A percentile compares a stretch with the other conserved stretches of the same genome.
Evolutionary conservation across 192 early-diverging fungal species (phyloP).

Genomic region (Coemansia sp.): DNA sequence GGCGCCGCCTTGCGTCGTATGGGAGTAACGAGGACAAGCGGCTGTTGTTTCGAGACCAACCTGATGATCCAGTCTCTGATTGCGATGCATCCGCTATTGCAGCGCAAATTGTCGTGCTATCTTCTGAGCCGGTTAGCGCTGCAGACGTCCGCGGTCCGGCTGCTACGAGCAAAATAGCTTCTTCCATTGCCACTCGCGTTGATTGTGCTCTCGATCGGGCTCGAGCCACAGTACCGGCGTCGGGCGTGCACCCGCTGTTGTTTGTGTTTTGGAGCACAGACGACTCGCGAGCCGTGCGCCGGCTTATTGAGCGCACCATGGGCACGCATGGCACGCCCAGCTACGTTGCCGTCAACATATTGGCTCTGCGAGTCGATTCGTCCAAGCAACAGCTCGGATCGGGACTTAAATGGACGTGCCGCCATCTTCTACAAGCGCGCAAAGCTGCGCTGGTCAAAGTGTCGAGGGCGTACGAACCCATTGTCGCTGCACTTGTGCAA

Average conservation of each 20-base stretch:
- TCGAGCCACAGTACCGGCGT: not conserved
- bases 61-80: not conserved
- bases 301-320: constrained; percentile 14
- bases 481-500: constrained; percentile 16
- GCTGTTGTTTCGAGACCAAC: constrained; percentile 21
- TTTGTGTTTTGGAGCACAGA: constrained; percentile 44
- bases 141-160: constrained; percentile 12
- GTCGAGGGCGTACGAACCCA: constrained; percentile 16
- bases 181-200: constrained; percentile 7
- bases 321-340: constrained; percentile 13
- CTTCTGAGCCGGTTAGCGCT: constrained; percentile 18
- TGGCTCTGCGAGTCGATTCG: constrained; percentile 26
- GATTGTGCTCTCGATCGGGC: constrained; percentile 11
- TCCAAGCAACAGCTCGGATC: constrained; percentile 38
- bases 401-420: constrained; percentile 35
- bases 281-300: constrained; percentile 13
- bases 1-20: constrained; percentile 8
- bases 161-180: not conserved
- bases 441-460: constrained; percentile 16
- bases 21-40: not conserved
- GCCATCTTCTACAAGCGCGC: constrained; percentile 20
- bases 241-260: constrained; percentile 11
- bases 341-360: constrained; percentile 7
- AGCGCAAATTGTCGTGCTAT: constrained; percentile 26
- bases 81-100: not conserved